Conservation (phyloP, 208 protist species). For the Strigomonas culicis region DNA sequence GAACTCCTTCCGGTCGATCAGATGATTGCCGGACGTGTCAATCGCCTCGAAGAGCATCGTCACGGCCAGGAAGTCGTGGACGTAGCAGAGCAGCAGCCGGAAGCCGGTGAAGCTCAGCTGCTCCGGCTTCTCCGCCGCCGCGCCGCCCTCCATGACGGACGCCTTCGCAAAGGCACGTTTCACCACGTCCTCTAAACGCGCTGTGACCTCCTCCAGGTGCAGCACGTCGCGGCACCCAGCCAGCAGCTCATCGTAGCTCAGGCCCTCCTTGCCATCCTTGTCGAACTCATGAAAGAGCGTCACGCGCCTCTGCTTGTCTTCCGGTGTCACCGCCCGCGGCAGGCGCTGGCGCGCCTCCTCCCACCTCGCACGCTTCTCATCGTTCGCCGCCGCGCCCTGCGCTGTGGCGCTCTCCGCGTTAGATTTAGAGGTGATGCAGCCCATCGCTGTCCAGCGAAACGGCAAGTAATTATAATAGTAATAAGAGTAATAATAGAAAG, state of each 20-base stretch:
- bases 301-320: conserved; percentile 39
- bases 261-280: conserved; percentile 38
- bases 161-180: conserved; percentile 83
- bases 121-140: conserved; percentile 46
- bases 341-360: conserved; percentile 27
- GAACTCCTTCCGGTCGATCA: conserved; percentile 71
- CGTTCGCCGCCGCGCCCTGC: too few species aligned
- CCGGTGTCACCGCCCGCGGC: conserved; percentile 28
- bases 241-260: conserved; percentile 63
- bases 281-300: conserved; percentile 78
- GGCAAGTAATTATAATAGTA: not conserved
- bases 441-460: not conserved
- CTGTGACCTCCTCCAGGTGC: conserved; percentile 61
- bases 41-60: conserved; percentile 83
- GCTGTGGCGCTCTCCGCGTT: not conserved
- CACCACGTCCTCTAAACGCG: conserved; percentile 53
- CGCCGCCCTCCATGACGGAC: conserved; percentile 34
- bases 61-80: conserved; percentile 62
- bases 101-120: conserved; percentile 48
- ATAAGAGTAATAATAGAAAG: not conserved
- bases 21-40: conserved; percentile 65
- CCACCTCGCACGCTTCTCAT: conserved; percentile 12
- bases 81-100: conserved; percentile 73
- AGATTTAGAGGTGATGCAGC: not conserved
- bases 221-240: conserved; percentile 42